These are phyloP conservation scores for Lachnellula subtilissima DNA, from an alignment of 2,329 filamentous ascomycete species.

Conservation along the genomic window DNA sequence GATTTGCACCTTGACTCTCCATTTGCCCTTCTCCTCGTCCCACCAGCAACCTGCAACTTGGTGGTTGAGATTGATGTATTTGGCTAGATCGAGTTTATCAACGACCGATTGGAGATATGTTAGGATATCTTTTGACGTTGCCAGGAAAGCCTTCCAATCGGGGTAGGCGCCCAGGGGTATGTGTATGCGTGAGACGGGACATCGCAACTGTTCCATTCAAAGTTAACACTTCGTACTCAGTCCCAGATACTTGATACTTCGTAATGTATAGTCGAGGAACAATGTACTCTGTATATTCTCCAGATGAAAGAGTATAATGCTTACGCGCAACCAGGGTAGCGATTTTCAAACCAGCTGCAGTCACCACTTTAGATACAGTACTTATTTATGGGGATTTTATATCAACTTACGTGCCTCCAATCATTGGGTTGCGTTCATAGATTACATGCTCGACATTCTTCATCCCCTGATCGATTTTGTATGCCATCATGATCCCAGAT, in stretches of 20 bases:
- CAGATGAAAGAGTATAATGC: too few relatives aligned
- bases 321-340: not conserved
- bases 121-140: constrained; percentile 54
- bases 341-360: not conserved
- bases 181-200: constrained; percentile 26
- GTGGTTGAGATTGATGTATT: constrained; percentile 49
- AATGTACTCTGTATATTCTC: too few relatives aligned
- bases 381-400: too few relatives aligned
- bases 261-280: too few relatives aligned
- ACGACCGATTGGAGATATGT: constrained; percentile 45
- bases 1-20: constrained; percentile 38
- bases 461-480: constrained; percentile 42
- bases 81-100: constrained; percentile 43
- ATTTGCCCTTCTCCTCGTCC: constrained; percentile 44
- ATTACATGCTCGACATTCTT: constrained; percentile 7
- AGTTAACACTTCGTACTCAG: too few relatives aligned
- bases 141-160: constrained; percentile 52
- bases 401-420: not conserved
- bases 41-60: constrained; percentile 43
- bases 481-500: constrained; percentile 44
- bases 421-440: not conserved
- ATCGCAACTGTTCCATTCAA: constrained; percentile 10
- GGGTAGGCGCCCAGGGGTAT: constrained; percentile 49
- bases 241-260: too few relatives aligned
- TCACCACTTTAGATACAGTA: too few relatives aligned